Percentiles rank a stretch among this genome's conserved stretches.
Evolutionary conservation across 139 green algal genomes (phyloP).

Genomic region (Penium margaritaceum): DNA sequence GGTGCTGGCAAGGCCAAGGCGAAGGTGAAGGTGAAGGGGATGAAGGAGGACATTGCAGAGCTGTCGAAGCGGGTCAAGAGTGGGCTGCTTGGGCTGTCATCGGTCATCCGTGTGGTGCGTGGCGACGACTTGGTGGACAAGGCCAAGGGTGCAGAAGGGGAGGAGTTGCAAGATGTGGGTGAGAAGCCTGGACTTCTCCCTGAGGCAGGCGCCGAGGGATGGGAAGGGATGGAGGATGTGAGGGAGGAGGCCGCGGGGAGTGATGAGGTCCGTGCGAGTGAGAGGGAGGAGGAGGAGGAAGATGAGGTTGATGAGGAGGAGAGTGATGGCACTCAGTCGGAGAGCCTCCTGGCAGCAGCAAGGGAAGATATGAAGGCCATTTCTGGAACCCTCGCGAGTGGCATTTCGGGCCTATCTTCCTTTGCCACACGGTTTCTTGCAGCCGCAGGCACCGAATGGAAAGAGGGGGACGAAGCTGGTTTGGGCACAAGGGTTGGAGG

Average conservation of each 20-base stretch:
- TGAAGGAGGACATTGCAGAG: conserved; percentile 35
- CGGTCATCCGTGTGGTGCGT: conserved; percentile 36
- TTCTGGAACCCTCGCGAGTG: conserved; percentile 8
- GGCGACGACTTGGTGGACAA: conserved; percentile 22
- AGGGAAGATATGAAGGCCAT: conserved; percentile 30
- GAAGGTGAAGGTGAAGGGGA: not conserved
- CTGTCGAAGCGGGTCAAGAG: conserved; percentile 22
- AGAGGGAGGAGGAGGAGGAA: conserved; percentile 1
- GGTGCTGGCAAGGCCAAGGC: too few species aligned
- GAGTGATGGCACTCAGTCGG: not conserved
- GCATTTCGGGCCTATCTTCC: conserved; percentile 17
- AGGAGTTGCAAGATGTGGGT: not conserved
- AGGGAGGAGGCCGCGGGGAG: not conserved
- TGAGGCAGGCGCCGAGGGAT: not conserved
- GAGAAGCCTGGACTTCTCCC: not conserved
- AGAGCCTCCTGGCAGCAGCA: conserved; percentile 17
- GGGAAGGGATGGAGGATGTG: not conserved
- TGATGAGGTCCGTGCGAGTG: not conserved
- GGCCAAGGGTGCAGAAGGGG: not conserved
- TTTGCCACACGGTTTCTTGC: conserved; percentile 20
- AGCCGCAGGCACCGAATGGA: not conserved
- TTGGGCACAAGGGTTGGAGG: conserved; percentile 10
- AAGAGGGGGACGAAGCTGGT: not conserved
- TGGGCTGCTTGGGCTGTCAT: conserved; percentile 27
- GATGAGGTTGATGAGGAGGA: conserved; percentile 18